These are phyloP conservation scores for Biscogniauxia marginata DNA, from an alignment of 2,329 filamentous ascomycete species.

Conservation along the genomic window DNA sequence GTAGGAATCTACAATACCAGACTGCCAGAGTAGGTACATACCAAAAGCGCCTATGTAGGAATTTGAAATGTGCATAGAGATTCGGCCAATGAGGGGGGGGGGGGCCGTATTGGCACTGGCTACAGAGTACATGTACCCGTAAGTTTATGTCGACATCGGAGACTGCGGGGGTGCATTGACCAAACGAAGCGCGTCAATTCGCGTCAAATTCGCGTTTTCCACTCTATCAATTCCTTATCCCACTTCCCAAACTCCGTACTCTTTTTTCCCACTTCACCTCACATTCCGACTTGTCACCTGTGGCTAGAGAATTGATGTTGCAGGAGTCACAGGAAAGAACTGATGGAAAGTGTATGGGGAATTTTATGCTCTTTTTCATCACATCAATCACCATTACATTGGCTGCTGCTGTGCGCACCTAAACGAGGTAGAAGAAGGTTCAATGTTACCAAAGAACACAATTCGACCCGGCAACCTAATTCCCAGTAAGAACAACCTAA, in stretches of 20 bases:
- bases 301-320: slow-evolving; percentile 4
- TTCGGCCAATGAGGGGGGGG: neutral
- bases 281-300: neutral
- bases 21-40: neutral
- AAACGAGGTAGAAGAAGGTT: slow-evolving; percentile 6
- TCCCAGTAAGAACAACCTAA: neutral
- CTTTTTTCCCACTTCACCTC: too few relatives aligned
- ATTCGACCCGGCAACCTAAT: neutral
- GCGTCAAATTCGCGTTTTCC: slow-evolving; percentile 27
- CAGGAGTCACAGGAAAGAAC: slow-evolving; percentile 8
- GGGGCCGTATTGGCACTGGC: neutral
- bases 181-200: slow-evolving; percentile 19
- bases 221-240: slow-evolving; percentile 3
- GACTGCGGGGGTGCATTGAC: neutral
- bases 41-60: neutral
- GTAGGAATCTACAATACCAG: neutral
- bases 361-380: too few relatives aligned
- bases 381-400: slow-evolving; percentile 18
- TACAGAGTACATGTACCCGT: neutral
- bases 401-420: slow-evolving; percentile 10
- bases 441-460: slow-evolving; percentile 9
- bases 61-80: neutral
- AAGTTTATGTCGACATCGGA: neutral
- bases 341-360: too few relatives aligned
- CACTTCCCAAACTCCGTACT: neutral